Base-by-base conservation (phyloP, 2,329 filamentous ascomycete species). In the Tolypocladium tropicale region DNA sequence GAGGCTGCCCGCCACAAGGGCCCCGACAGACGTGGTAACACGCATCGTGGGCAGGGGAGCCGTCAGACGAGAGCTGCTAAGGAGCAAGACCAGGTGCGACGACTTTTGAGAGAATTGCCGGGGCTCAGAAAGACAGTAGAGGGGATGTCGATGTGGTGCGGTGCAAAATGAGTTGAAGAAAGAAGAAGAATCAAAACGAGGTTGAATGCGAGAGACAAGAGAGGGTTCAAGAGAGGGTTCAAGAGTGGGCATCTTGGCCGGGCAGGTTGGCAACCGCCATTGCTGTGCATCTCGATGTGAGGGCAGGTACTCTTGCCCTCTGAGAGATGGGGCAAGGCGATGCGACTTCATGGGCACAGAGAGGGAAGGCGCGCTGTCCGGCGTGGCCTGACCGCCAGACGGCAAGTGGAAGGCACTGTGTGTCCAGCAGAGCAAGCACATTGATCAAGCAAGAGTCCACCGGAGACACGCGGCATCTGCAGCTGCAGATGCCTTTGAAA, bases 41-140 rank as follows among this genome's bases (percentile, higher is more conserved):
- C 72, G 74, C 75, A 78, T 78, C 62, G 61, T 69, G 63, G 52
- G 53, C 53, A 53, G 56, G 37, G n/a, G 41, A 53, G 21, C 50
- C 53, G 57, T 59, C 55, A 49, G 50, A 25, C 36, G 12, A 43
- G 14, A 21, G 52, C 4, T 43, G 28, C 18, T 43, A 28, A 18
- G 37, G 33, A 7, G 16, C n/a, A 50, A 4, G 54, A 49, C 3
- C 32, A 21, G 12, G 43, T 18, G 16, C 23, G 41, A 54, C 51
- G 37, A 53, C 52, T 54, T 54, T 53, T 52, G 49, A 56, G 41
- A 43, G 55, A 28, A 53, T 54, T 50, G 52, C 55, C 28, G 46
- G 52, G 50, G 39, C 23, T 36, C 57, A 62, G 41, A 53, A 57
- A 55, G 56, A 60, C 56, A 59, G 59, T 52, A 52, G 48, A 57